Evolutionary conservation across 108 stramenopile species (phyloP), one percentile per base, ranked within the genome.

Genomic region (Ochromonas danica): DNA sequence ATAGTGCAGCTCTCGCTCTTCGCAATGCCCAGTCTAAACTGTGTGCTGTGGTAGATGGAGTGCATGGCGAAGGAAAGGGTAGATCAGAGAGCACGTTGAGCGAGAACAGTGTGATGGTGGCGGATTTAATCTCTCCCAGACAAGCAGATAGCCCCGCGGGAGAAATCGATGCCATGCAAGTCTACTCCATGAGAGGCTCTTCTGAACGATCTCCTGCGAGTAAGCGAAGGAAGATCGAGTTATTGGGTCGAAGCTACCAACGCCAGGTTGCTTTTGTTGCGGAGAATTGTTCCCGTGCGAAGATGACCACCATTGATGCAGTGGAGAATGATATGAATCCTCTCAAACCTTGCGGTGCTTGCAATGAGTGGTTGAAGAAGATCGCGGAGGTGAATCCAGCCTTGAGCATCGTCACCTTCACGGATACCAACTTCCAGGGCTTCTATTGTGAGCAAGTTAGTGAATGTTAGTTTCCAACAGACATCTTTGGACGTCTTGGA

Each of bases 281-380:
- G 10, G 51, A 17, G 51, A n/a, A n/a, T n/a, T 57, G 17, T 57
- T 10, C 22, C 51, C 22, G 51, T 57, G 17, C 51, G 51, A 10
- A 22, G 17, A 10, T 57, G 51, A 17, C 51, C 22, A 57, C 22
- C 17, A 17, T 22, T 57, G 51, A 17, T 10, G 10, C 51, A 17
- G 51, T 57, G 17, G 10, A 22, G 10, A 22, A 17, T 10, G 10
- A 17, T 57, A 22, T 57, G 51, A 17, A 10, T 57, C 17, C 22
- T 22, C 22, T 10, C 22, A 22, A 90, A 70, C 97, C 97, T 1
- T 98, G 97, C 84, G 97, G 97, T 0, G 91, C 95, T 3, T 98
- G 97, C 87, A 95, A 90, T 78, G 95, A 96, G 79, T 98, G 97
- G 97, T 87, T 98, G 51, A 95, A 95, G 81, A 98, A 98, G 81